These are phyloP conservation scores for Aspergillus persii DNA, from an alignment of 2,329 filamentous ascomycete genomes.

Conservation along the genomic window DNA sequence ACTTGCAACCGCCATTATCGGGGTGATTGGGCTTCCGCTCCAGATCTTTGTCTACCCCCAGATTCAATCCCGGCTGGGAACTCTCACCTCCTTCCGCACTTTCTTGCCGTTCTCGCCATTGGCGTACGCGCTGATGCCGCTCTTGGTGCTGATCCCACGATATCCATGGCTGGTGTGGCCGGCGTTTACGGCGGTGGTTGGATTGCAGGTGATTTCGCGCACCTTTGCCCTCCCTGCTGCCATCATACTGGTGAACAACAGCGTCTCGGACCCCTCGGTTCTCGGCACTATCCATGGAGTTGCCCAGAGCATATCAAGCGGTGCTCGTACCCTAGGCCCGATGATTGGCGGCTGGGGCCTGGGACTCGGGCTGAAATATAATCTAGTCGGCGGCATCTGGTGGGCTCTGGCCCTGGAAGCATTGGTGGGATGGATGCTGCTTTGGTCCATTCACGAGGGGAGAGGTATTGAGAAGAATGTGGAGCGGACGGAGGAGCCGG, in stretches of 20 bases:
- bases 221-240: slow-evolving; percentile 65
- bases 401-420: slow-evolving; percentile 57
- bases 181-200: slow-evolving; percentile 61
- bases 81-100: slow-evolving; percentile 64
- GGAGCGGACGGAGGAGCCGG: slow-evolving; percentile 14
- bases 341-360: slow-evolving; percentile 55
- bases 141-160: slow-evolving; percentile 66
- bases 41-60: slow-evolving; percentile 70
- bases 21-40: slow-evolving; percentile 70
- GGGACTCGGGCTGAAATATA: slow-evolving; percentile 52
- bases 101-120: slow-evolving; percentile 69
- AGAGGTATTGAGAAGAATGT: slow-evolving; percentile 56
- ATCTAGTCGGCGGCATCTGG: slow-evolving; percentile 57
- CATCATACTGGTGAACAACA: slow-evolving; percentile 61
- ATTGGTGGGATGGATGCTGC: slow-evolving; percentile 56
- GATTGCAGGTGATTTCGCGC: slow-evolving; percentile 68
- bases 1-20: slow-evolving; percentile 74
- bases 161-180: slow-evolving; percentile 58
- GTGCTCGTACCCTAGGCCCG: slow-evolving; percentile 56
- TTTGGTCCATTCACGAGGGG: slow-evolving; percentile 64
- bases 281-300: slow-evolving; percentile 60
- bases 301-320: slow-evolving; percentile 55
- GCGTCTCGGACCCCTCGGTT: slow-evolving; percentile 55
- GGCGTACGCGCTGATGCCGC: slow-evolving; percentile 68
- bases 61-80: slow-evolving; percentile 65